Conservation (phyloP, 805 yeast genomes). For the Ogataea sp. region DNA sequence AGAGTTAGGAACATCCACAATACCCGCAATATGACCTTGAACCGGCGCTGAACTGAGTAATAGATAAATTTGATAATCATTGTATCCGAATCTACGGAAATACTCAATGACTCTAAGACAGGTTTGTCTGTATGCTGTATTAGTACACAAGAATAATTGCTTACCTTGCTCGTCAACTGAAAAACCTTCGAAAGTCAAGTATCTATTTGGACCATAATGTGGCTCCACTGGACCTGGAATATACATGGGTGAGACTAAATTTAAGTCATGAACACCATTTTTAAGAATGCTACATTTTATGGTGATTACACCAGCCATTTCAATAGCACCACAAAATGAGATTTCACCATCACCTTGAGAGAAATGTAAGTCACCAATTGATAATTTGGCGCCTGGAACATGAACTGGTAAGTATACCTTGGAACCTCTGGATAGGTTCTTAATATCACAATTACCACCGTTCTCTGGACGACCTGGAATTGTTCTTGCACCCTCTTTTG, state of each 20-base stretch:
- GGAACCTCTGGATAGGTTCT: conserved; percentile 41
- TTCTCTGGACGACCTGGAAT: conserved; percentile 47
- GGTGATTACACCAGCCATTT: conserved; percentile 42
- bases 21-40: conserved; percentile 44
- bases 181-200: conserved; percentile 44
- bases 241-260: conserved; percentile 38
- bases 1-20: conserved; percentile 45
- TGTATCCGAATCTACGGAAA: conserved; percentile 40
- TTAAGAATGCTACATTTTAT: conserved; percentile 32
- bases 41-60: conserved; percentile 40
- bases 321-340: conserved; percentile 47
- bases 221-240: conserved; percentile 42
- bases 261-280: conserved; percentile 31
- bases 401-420: conserved; percentile 40
- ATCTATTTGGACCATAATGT: conserved; percentile 40
- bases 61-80: conserved; percentile 41
- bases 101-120: conserved; percentile 42
- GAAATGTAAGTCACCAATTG: conserved; percentile 43
- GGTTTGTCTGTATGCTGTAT: conserved; percentile 44
- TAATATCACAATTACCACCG: conserved; percentile 48
- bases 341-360: conserved; percentile 49
- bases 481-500: conserved; percentile 40
- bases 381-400: conserved; percentile 38
- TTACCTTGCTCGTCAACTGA: conserved; percentile 42
- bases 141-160: conserved; percentile 37